A percentile compares a stretch with the other conserved stretches of the same genome.
Conservation (phyloP, 768 basidiomycete genomes). For the Kwoniella dejecticola region DNA sequence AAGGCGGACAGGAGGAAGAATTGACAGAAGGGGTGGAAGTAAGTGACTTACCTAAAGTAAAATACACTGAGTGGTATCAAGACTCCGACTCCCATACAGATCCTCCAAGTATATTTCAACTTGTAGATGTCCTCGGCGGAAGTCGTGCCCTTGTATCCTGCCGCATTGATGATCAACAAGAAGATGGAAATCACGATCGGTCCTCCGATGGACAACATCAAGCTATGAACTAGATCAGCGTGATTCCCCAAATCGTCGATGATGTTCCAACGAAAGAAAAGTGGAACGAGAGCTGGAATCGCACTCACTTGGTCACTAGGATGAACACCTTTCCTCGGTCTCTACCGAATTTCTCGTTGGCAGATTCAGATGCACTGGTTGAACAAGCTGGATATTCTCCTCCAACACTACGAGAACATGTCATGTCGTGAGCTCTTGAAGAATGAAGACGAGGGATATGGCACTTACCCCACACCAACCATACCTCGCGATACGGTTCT, state of each 20-base stretch:
- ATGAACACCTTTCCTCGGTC: conserved; percentile 71
- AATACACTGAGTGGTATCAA: conserved; percentile 69
- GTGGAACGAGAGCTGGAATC: too few relatives aligned
- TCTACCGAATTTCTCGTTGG: conserved; percentile 68
- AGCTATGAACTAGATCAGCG: conserved; percentile 22
- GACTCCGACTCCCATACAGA: conserved; percentile 64
- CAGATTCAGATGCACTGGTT: conserved; percentile 69
- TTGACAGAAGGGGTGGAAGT: not conserved
- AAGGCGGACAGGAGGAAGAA: too few relatives aligned
- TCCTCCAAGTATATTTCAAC: conserved; percentile 34
- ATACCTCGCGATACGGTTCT: conserved; percentile 66
- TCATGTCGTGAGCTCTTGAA: too few relatives aligned
- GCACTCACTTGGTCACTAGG: conserved; percentile 70
- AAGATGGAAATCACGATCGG: conserved; percentile 69
- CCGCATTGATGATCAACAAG: conserved; percentile 66
- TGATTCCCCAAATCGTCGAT: too few relatives aligned
- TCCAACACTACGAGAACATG: conserved; percentile 63
- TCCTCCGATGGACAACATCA: conserved; percentile 63
- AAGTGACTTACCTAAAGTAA: conserved; percentile 52
- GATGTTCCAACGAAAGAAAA: too few relatives aligned
- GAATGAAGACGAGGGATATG: too few relatives aligned
- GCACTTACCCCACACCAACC: conserved; percentile 57
- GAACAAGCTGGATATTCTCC: conserved; percentile 77
- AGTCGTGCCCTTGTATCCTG: conserved; percentile 34
- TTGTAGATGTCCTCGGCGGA: conserved; percentile 27